Percentiles rank a stretch among this genome's conserved stretches.
phyloP scores from a whole-genome alignment of 2,329 filamentous ascomycete species.

The Sclerotinia spermophila region DNA sequence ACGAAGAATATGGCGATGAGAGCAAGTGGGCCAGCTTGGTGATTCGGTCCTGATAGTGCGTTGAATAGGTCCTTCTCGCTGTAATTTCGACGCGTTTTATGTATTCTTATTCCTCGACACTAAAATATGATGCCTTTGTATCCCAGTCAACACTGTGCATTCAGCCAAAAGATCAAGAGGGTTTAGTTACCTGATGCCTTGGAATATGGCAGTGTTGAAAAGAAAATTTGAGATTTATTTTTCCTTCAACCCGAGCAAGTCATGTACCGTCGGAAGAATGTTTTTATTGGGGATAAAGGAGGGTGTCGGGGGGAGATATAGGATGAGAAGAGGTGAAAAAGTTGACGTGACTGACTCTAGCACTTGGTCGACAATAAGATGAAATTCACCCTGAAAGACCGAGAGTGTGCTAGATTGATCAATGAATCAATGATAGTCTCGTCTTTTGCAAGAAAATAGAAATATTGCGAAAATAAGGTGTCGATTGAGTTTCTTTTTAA shows the following conservation, averaged over 20 bases:
- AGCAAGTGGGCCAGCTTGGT: slow-evolving; percentile 63
- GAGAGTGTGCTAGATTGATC: slow-evolving; percentile 5
- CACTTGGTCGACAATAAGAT: slow-evolving; percentile 14
- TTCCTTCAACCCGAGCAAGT: background rate
- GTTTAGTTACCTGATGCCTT: slow-evolving; percentile 2
- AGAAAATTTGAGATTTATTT: slow-evolving; percentile 16
- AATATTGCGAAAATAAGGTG: slow-evolving; percentile 15
- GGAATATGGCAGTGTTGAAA: background rate
- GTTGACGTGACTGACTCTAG: background rate
- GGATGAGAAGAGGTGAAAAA: background rate
- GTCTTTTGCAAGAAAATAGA: slow-evolving; percentile 8
- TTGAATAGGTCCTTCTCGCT: background rate
- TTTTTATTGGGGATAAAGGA: background rate
- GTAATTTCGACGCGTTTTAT: slow-evolving; percentile 7
- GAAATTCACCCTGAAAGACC: background rate
- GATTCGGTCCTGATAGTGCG: slow-evolving; percentile 26
- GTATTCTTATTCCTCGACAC: slow-evolving; percentile 10
- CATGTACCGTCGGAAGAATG: background rate
- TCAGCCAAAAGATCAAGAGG: background rate
- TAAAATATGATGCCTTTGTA: background rate
- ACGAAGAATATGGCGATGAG: slow-evolving; percentile 60
- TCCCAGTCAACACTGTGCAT: slow-evolving; percentile 8
- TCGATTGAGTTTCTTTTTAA: slow-evolving; percentile 9
- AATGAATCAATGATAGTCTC: slow-evolving; percentile 18
- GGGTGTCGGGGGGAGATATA: background rate